These are phyloP conservation scores for Lyophyllum semitale DNA, from an alignment of 768 basidiomycete genomes.

Conservation along the genomic window DNA sequence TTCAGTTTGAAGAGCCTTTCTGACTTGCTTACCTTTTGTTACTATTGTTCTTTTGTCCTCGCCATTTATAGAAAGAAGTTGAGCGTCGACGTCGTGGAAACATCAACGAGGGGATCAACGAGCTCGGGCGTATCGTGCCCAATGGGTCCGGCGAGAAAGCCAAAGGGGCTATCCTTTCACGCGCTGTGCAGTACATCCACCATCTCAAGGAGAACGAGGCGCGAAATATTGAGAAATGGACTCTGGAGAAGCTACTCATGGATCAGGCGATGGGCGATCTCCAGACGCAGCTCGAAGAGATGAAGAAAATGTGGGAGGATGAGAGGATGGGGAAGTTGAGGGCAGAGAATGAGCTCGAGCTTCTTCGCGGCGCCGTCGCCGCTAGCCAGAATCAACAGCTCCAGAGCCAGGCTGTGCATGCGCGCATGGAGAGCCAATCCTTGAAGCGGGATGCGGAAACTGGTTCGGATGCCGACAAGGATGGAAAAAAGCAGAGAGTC, in stretches of 20 bases:
- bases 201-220: constrained; percentile 91
- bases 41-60: not conserved
- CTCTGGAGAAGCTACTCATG: constrained; percentile 88
- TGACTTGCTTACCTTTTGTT: not conserved
- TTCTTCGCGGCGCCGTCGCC: constrained; percentile 38
- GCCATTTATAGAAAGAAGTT: constrained; percentile 85
- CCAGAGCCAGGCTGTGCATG: constrained; percentile 7
- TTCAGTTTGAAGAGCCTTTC: not conserved
- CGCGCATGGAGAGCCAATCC: constrained; percentile 9
- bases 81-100: constrained; percentile 93
- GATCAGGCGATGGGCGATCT: constrained; percentile 90
- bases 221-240: constrained; percentile 92
- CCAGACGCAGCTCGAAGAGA: constrained; percentile 81
- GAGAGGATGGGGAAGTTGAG: constrained; percentile 63
- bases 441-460: constrained; percentile 17
- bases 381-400: constrained; percentile 6
- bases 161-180: constrained; percentile 86
- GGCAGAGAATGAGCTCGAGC: constrained; percentile 65
- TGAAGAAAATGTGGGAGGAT: constrained; percentile 80
- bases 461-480: constrained; percentile 13
- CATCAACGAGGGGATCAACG: constrained; percentile 96
- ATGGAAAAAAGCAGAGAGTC: constrained; percentile 39
- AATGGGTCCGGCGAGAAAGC: constrained; percentile 85
- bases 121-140: constrained; percentile 86
- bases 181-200: constrained; percentile 90